Evolutionary conservation across 2,329 filamentous ascomycete genomes (phyloP), one percentile per base, ranked within the genome.

Genomic region (Bretziella fagacearum): DNA sequence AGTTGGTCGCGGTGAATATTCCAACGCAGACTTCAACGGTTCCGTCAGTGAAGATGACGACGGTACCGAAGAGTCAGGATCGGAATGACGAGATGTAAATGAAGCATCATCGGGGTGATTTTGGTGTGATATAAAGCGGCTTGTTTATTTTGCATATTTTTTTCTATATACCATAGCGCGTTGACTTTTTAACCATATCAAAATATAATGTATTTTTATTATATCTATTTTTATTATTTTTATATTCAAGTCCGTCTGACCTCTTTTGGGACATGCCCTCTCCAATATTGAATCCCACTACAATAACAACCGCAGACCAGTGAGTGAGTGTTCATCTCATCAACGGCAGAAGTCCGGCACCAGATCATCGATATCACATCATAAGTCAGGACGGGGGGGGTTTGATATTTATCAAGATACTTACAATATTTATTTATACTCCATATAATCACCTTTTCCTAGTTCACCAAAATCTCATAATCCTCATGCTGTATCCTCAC

Each of bases 401-500:
- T n/a, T n/a, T n/a, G n/a, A n/a, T n/a, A n/a, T n/a, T n/a, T n/a
- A n/a, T n/a, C n/a, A n/a, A n/a, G n/a, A n/a, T n/a, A n/a, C n/a
- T n/a, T n/a, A n/a, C n/a, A n/a, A 33, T 13, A 17, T 17, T 8
- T 13, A 36, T 37, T 6, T 46, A 23, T 30, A 17, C 18, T 44
- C 36, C 23, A 18, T 36, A 23, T 22, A 11, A 23, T 20, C 11
- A 15, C 29, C 13, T 17, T 23, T 22, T 13, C 53, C 56, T 62
- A 69, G 46, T 61, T 58, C 41, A 85, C 63, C 52, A 84, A 55
- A 55, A 86, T 84, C 55, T 84, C 77, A 54, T 82, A 82, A 1
- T 79, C 78, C 53, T 81, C 79, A 58, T 74, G 74, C 42, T 69
- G 71, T 46, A 82, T 84, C 54, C 68, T 69, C 52, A 77, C 76